These are phyloP conservation scores for Paraphaeosphaeria sporulosa DNA, from an alignment of 2,329 filamentous ascomycete genomes.

Conservation along the genomic window DNA sequence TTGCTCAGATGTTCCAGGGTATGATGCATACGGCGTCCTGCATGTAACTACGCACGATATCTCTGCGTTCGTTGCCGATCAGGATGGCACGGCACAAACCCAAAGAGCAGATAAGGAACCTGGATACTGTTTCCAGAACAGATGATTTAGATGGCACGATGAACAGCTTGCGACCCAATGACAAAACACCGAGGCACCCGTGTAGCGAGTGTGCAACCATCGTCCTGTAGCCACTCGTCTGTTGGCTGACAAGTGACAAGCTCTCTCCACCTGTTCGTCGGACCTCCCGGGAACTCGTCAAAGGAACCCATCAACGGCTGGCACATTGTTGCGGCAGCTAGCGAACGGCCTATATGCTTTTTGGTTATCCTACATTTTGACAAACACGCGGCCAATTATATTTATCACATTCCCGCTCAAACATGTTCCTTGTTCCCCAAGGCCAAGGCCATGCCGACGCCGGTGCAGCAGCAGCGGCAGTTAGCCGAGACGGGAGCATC, in stretches of 20 bases:
- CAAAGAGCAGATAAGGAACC: background rate
- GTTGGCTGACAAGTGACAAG: conserved; percentile 4
- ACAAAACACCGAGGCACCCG: background rate
- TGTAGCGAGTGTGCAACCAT: conserved; percentile 6
- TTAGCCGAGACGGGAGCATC: conserved; percentile 22
- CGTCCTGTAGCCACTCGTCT: background rate
- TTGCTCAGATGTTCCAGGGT: too few relatives aligned
- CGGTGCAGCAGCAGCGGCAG: conserved; percentile 7
- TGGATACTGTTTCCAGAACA: background rate
- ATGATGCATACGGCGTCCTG: too few relatives aligned
- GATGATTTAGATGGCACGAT: background rate
- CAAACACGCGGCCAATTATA: background rate
- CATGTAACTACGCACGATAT: background rate
- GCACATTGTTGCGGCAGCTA: background rate
- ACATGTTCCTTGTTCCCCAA: background rate
- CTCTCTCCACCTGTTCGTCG: conserved; percentile 4
- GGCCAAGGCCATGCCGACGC: conserved; percentile 10
- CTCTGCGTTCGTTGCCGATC: background rate
- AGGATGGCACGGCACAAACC: background rate
- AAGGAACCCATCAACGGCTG: background rate
- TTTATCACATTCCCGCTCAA: background rate
- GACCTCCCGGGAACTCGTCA: background rate
- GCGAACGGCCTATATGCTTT: background rate
- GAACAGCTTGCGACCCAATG: background rate
- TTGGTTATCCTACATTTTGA: background rate